phyloP scores from a whole-genome alignment of 495 filamentous ascomycete species.

The Apodospora peruviana region DNA sequence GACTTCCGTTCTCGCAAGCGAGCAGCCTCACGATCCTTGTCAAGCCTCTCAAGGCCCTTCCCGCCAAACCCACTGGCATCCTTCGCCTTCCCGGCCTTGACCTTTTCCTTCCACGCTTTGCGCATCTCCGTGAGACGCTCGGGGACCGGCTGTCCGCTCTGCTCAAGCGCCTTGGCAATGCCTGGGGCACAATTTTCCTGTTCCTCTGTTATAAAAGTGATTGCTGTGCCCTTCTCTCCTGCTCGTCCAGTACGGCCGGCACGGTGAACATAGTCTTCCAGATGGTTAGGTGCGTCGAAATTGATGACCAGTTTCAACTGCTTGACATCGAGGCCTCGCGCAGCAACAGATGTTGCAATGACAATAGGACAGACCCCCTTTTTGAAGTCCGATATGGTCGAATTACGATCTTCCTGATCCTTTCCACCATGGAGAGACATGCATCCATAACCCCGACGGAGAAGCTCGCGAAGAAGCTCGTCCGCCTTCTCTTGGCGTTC shows the following conservation, averaged over 20 bases:
- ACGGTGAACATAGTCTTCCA: slow-evolving; percentile 97
- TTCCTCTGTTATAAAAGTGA: slow-evolving; percentile 88
- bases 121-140: slow-evolving; percentile 56
- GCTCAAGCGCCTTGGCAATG: slow-evolving; percentile 88
- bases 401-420: slow-evolving; percentile 92
- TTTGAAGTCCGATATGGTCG: slow-evolving; percentile 93
- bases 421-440: slow-evolving; percentile 97
- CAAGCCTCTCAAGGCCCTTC: slow-evolving; percentile 85
- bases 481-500: slow-evolving; percentile 94
- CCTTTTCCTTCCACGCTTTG: slow-evolving; percentile 74
- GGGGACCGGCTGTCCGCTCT: slow-evolving; percentile 79
- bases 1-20: slow-evolving; percentile 78
- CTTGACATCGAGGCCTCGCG: slow-evolving; percentile 92
- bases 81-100: slow-evolving; percentile 88
- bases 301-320: slow-evolving; percentile 96
- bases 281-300: slow-evolving; percentile 92
- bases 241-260: slow-evolving; percentile 92
- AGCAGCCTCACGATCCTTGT: slow-evolving; percentile 82
- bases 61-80: slow-evolving; percentile 86
- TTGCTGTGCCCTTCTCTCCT: slow-evolving; percentile 88
- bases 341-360: slow-evolving; percentile 93
- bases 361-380: slow-evolving; percentile 82
- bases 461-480: slow-evolving; percentile 69
- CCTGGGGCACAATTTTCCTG: slow-evolving; percentile 87
- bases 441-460: slow-evolving; percentile 87